A percentile compares a stretch with the other conserved stretches of the same genome.
Evolutionary conservation across 169 alveolate genomes (phyloP).

Genomic region (Plasmodium inui): DNA sequence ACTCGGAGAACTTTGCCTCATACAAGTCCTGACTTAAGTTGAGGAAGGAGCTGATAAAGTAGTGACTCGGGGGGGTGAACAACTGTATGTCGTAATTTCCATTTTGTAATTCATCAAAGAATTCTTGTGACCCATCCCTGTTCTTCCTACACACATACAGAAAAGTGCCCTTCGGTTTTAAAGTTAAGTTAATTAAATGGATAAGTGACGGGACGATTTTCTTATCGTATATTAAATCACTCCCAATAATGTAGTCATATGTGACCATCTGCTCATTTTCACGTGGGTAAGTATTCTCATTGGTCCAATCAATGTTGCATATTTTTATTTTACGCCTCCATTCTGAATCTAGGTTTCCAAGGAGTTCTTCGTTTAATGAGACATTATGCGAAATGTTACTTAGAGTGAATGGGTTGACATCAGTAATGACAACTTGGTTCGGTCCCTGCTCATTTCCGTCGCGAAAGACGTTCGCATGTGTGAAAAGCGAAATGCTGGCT

Average conservation of each 20-base stretch:
- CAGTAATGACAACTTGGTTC: conserved; percentile 76
- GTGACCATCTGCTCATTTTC: conserved; percentile 13
- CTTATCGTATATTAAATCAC: conserved; percentile 82
- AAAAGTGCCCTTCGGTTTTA: conserved; percentile 76
- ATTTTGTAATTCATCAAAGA: conserved; percentile 73
- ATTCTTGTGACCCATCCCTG: conserved; percentile 77
- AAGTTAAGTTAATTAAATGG: conserved; percentile 36
- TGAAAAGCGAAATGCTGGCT: conserved; percentile 74
- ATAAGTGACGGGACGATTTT: conserved; percentile 76
- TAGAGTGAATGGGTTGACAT: conserved; percentile 75
- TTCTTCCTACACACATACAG: conserved; percentile 78
- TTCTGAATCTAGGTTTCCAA: neutral
- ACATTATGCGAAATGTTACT: conserved; percentile 77
- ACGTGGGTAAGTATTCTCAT: conserved; percentile 52
- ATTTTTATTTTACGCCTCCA: conserved; percentile 62
- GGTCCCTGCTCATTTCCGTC: neutral
- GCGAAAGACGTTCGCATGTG: conserved; percentile 16
- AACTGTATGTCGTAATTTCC: conserved; percentile 13
- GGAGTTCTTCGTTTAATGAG: conserved; percentile 55
- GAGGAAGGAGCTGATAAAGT: conserved; percentile 34
- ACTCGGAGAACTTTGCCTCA: conserved; percentile 44
- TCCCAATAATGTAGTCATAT: conserved; percentile 80
- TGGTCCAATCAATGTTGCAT: conserved; percentile 73
- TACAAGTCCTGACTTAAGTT: conserved; percentile 16
- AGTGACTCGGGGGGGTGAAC: conserved; percentile 22